These are phyloP conservation scores for Neurospora sp. DNA, from an alignment of 495 filamentous ascomycete genomes.

Conservation along the genomic window DNA sequence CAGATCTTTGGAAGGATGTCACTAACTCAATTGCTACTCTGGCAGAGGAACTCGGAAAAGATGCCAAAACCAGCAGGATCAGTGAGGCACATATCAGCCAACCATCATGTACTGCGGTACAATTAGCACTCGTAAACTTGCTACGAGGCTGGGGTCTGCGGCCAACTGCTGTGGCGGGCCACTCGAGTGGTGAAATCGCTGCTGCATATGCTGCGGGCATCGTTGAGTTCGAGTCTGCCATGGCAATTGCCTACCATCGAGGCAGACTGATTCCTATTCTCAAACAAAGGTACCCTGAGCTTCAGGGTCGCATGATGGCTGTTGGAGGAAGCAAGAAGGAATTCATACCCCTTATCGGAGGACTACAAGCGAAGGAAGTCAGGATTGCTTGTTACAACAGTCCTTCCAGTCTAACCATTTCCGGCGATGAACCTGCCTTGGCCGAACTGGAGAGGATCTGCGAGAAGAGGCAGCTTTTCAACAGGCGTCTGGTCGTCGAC, in stretches of 20 bases:
- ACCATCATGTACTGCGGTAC: conserved; percentile 38
- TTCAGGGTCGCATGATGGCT: conserved; percentile 39
- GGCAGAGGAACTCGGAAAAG: conserved; percentile 16
- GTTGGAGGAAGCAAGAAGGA: conserved; percentile 38
- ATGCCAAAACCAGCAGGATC: conserved; percentile 31
- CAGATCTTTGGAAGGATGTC: not conserved
- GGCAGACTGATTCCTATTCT: conserved; percentile 25
- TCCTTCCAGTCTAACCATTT: conserved; percentile 49
- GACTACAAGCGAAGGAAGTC: conserved; percentile 26
- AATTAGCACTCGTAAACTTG: conserved; percentile 44
- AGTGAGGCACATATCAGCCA: conserved; percentile 37
- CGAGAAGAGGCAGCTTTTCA: conserved; percentile 38
- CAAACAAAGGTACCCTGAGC: conserved; percentile 18
- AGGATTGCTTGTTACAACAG: conserved; percentile 48
- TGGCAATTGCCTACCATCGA: conserved; percentile 41
- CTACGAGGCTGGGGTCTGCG: conserved; percentile 41
- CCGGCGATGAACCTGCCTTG: conserved; percentile 41
- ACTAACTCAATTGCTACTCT: not conserved
- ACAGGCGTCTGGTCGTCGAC: conserved; percentile 44
- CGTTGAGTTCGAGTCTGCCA: conserved; percentile 38
- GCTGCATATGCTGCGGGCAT: conserved; percentile 38
- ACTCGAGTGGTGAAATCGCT: conserved; percentile 54
- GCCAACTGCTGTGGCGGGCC: conserved; percentile 44
- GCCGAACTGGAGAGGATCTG: conserved; percentile 37
- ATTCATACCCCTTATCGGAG: conserved; percentile 26